phyloP scores from a whole-genome alignment of 495 filamentous ascomycete species.

The Achaetomiella virescens region DNA sequence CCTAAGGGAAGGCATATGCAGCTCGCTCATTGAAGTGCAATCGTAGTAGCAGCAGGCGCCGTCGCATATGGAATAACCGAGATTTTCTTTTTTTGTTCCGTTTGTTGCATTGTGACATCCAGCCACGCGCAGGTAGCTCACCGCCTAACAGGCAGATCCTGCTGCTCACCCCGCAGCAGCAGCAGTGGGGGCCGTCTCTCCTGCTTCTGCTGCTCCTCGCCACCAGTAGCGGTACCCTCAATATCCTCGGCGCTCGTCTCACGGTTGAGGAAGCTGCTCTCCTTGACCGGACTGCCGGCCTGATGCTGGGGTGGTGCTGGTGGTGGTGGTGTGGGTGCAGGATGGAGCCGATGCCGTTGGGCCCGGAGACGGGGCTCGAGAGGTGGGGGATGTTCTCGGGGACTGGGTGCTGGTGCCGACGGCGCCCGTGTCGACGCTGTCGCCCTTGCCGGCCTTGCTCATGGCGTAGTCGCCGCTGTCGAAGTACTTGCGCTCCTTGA shows the following conservation, averaged over 20 bases:
- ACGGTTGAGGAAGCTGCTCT: constrained; percentile 73
- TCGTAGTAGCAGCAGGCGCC: not conserved
- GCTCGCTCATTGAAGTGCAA: not conserved
- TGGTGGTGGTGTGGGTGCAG: constrained; percentile 36
- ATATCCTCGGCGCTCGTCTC: constrained; percentile 67
- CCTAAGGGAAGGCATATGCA: too few relatives aligned
- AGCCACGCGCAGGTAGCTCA: constrained; percentile 10
- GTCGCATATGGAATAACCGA: not conserved
- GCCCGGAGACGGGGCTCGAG: constrained; percentile 53
- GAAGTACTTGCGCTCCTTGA: constrained; percentile 98
- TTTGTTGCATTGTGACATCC: not conserved
- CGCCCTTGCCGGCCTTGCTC: constrained; percentile 95
- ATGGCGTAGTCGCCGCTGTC: constrained; percentile 97
- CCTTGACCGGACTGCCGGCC: constrained; percentile 77
- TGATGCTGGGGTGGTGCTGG: constrained; percentile 47
- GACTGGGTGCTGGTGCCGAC: constrained; percentile 92
- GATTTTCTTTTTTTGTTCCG: too few relatives aligned
- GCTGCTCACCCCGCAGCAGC: constrained; percentile 27
- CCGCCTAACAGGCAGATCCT: constrained; percentile 61
- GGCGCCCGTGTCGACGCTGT: constrained; percentile 85
- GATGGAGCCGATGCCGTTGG: constrained; percentile 40
- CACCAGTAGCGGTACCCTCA: constrained; percentile 34
- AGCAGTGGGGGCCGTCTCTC: constrained; percentile 9
- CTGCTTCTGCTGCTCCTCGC: constrained; percentile 9
- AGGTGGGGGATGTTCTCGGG: constrained; percentile 96